A percentile compares a stretch with the other conserved stretches of the same genome.
phyloP scores from a whole-genome alignment of 2,329 filamentous ascomycete species.

The Cytospora chrysosperma region DNA sequence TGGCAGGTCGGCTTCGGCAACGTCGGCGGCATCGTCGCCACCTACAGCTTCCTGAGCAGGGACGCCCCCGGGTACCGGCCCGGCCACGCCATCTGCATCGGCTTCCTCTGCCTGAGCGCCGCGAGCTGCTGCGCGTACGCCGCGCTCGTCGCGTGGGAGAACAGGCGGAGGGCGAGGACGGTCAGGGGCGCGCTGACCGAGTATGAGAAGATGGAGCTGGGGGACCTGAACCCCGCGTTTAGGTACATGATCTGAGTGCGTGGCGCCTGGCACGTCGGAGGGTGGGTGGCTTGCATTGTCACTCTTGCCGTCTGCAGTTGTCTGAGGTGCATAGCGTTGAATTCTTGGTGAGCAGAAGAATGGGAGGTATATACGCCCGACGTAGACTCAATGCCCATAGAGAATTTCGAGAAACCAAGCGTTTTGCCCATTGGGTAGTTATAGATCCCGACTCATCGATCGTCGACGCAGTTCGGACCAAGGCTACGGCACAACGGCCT shows the following conservation, averaged over 20 bases:
- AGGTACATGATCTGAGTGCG: conserved; percentile 36
- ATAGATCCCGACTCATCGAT: not conserved
- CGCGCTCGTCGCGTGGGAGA: conserved; percentile 56
- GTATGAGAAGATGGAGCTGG: conserved; percentile 41
- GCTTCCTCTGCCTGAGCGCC: conserved; percentile 68
- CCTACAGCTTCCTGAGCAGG: conserved; percentile 63
- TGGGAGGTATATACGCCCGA: not conserved
- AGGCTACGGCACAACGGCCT: conserved; percentile 11
- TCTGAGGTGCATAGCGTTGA: not conserved
- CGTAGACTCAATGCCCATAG: not conserved
- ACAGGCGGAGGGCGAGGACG: conserved; percentile 54
- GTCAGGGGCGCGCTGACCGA: conserved; percentile 32
- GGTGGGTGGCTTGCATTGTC: too few species aligned
- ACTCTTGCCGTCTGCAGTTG: not conserved
- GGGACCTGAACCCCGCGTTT: conserved; percentile 39
- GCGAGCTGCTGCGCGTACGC: conserved; percentile 61
- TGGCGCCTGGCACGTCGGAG: not conserved
- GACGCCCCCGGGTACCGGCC: conserved; percentile 69
- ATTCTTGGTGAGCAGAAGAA: not conserved
- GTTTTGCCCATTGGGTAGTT: not conserved
- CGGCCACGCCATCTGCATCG: conserved; percentile 76
- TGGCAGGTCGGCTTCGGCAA: conserved; percentile 81
- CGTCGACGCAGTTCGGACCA: not conserved
- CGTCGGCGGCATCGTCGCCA: conserved; percentile 75
- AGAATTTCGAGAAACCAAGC: not conserved